A percentile compares a stretch with the other conserved stretches of the same genome.
These are phyloP conservation scores for Tetradesmus obliquus DNA, from an alignment of 139 green algal genomes.

Conservation along the genomic window DNA sequence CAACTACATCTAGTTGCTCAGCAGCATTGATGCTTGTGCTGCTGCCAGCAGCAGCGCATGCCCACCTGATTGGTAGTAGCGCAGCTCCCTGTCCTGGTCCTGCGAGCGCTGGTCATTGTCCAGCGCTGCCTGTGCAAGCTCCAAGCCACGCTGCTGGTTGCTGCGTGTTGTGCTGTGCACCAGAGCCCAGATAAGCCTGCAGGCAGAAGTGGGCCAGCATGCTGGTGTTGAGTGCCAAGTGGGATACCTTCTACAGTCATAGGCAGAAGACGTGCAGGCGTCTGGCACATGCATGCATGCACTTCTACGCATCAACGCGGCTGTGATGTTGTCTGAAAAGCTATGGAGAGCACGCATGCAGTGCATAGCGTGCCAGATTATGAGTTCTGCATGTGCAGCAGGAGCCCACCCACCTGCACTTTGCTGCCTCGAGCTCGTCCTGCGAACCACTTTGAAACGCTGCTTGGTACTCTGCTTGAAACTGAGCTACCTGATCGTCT, in stretches of 20 bases:
- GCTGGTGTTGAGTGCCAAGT: neutral
- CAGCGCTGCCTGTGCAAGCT: constrained; percentile 25
- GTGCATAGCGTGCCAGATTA: neutral
- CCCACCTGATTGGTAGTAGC: constrained; percentile 22
- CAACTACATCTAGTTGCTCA: too few species aligned
- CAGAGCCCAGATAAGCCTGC: constrained; percentile 39
- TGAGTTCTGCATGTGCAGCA: neutral
- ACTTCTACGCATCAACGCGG: neutral
- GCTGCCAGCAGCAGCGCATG: neutral
- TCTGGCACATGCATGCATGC: neutral
- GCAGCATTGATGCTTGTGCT: neutral
- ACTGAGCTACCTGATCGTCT: constrained; percentile 33
- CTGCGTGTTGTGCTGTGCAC: constrained; percentile 16
- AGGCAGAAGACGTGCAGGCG: neutral
- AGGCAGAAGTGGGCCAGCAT: neutral
- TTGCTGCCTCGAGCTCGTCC: constrained; percentile 26
- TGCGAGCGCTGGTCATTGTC: constrained; percentile 18
- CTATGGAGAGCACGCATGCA: neutral
- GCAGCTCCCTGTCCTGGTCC: constrained; percentile 34
- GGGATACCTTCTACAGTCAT: neutral
- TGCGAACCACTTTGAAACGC: constrained; percentile 31
- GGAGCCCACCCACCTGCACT: constrained; percentile 16
- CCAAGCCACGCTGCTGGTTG: constrained; percentile 34
- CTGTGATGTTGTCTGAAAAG: neutral
- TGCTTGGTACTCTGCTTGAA: constrained; percentile 38